phyloP scores from a whole-genome alignment of 2,329 filamentous ascomycete species.

The Zymoseptoria brevis region DNA sequence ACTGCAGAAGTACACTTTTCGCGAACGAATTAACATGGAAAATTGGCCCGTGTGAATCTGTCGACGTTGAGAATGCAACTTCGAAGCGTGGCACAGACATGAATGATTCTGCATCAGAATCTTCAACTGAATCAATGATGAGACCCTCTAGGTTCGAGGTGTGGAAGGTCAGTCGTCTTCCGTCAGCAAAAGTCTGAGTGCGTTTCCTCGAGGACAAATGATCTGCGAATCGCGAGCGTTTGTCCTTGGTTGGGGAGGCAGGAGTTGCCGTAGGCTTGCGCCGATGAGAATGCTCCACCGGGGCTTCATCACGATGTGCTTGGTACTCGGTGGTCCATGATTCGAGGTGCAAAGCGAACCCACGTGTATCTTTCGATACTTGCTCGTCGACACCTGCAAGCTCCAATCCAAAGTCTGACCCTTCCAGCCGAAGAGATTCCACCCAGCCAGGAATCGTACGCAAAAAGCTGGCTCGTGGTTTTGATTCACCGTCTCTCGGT shows the following conservation, averaged over 20 bases:
- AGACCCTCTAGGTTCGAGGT: slow-evolving; percentile 79
- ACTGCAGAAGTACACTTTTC: slow-evolving; percentile 71
- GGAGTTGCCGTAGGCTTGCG: slow-evolving; percentile 61
- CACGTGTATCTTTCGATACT: slow-evolving; percentile 73
- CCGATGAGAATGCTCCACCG: slow-evolving; percentile 36
- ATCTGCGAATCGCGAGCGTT: slow-evolving; percentile 21
- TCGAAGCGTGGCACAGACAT: slow-evolving; percentile 80
- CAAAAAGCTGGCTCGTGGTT: slow-evolving; percentile 57
- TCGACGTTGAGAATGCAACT: slow-evolving; percentile 72
- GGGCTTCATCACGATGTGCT: slow-evolving; percentile 58
- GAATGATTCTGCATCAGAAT: slow-evolving; percentile 78
- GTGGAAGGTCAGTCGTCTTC: slow-evolving; percentile 71
- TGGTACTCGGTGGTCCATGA: slow-evolving; percentile 85
- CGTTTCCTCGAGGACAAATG: slow-evolving; percentile 38
- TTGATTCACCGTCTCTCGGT: slow-evolving; percentile 30
- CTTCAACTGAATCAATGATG: slow-evolving; percentile 79
- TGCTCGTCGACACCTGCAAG: slow-evolving; percentile 79
- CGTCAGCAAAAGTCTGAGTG: slow-evolving; percentile 54
- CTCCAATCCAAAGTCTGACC: slow-evolving; percentile 81
- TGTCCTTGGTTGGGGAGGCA: neutral
- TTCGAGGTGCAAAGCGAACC: slow-evolving; percentile 78
- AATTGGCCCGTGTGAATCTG: slow-evolving; percentile 77
- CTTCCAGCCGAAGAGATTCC: slow-evolving; percentile 72
- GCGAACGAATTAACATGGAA: slow-evolving; percentile 80
- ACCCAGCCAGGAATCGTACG: slow-evolving; percentile 78